phyloP scores from a whole-genome alignment of 257 asterid genomes.

The Solanum chiquidenum region DNA sequence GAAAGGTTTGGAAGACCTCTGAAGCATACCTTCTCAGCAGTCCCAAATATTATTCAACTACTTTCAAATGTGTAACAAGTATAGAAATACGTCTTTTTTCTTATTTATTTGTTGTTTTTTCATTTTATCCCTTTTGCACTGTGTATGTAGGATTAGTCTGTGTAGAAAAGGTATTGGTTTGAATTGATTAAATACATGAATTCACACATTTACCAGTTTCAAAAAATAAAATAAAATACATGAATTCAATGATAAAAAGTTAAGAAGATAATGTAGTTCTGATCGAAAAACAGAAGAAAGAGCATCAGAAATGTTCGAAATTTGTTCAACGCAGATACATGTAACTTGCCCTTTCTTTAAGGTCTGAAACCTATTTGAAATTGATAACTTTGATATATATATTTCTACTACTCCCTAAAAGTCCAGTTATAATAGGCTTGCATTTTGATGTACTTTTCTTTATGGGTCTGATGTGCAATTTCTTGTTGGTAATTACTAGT shows the following conservation, averaged over 20 bases:
- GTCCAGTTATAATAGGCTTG: neutral
- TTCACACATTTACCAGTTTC: neutral
- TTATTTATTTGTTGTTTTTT: neutral
- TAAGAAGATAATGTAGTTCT: neutral
- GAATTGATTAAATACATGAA: neutral
- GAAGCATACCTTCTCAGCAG: neutral
- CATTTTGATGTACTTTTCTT: neutral
- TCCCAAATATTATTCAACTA: neutral
- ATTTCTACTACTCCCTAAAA: neutral
- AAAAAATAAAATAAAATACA: no score
- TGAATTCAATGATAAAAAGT: neutral
- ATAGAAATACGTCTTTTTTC: neutral
- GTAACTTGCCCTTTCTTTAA: neutral
- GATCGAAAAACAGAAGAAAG: neutral
- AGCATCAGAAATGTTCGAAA: neutral
- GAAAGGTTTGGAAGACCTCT: neutral
- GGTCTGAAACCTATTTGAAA: neutral
- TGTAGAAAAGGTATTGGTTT: neutral
- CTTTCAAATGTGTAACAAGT: neutral
- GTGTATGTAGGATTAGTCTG: neutral
- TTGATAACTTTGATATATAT: neutral
- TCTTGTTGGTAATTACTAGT: neutral
- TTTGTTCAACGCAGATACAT: neutral
- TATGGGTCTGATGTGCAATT: neutral
- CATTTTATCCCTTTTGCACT: neutral